Evolutionary conservation across 768 basidiomycete genomes (phyloP), one percentile per base, ranked within the genome.

Genomic region (Hypholoma sublateritium): DNA sequence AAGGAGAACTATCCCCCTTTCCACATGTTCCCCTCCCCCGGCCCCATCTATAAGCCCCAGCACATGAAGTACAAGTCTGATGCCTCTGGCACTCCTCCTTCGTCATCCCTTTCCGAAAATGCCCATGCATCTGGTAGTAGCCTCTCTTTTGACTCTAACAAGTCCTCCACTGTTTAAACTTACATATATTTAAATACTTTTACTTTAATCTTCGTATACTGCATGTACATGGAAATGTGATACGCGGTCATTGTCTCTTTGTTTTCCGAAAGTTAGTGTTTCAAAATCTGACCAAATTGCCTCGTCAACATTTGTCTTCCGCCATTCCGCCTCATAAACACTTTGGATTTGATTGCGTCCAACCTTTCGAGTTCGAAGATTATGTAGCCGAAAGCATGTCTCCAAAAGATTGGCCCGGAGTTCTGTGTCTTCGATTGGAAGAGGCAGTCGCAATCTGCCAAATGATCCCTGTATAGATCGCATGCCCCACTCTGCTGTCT

Each of bases 401-500:
- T 79, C 76, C 1, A 81, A 58, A 2, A 82, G 64, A 43, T 74
- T 60, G 7, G 47, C 66, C 2, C 73, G 59, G 0, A 25, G 17
- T 3, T 64, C 28, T 2, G 44, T 50, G 54, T 77, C 35, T 37
- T 70, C 59, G 22, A 78, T 73, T 13, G 67, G 57, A 1, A 82
- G 61, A 1, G 74, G 81, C 1, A 84, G 49, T 4, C 72, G 65
- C 9, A 84, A 69, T 1, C 72, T 64, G 4, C 80, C 76, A 69
- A 80, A 83, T 1, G 75, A 74, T 7, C 77, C 77, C 58, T 80
- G 79, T 6, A 83, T 48, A 5, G 65, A 57, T 1, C 68, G 67
- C 70, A 76, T 81, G 0, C 80, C 80, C 82, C 80, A 84, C 60
- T 84, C 79, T 11, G 78, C 78, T 0, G 80, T 76, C 62, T 84